Base-by-base conservation (phyloP, 2,329 filamentous ascomycete genomes). In the Thermoascus crustaceus region DNA sequence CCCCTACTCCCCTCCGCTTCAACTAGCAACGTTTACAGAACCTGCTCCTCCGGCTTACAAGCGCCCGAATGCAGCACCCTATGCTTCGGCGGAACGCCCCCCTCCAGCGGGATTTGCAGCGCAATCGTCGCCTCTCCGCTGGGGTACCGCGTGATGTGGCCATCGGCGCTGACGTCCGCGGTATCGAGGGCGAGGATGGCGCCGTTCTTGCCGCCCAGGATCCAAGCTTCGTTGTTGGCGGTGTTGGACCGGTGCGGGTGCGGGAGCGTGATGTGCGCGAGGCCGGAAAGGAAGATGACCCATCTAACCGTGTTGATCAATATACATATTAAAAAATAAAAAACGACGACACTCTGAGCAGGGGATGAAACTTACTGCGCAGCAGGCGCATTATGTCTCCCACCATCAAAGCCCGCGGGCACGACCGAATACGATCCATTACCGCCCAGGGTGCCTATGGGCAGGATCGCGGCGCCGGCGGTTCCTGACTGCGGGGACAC, bases 181-280 rank as follows among this genome's bases (percentile, higher is more conserved):
- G 61, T 68, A 40, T 71, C 68, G 3, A 62, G 55, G 0, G 62
- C 66, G 7, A 67, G 53, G 21, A 70, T 54, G 4, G 62, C 50
- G 0, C 66, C 65, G 21, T 64, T 52, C 32, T 57, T 56, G 1
- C 67, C 66, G 5, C 66, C 66, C 1, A 44, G 25, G 5, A 70
- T 39, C 45, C 51, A 61, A 0, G 56, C 61, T 34, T 61, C 55
- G 11, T 55, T 47, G 1, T 49, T 55, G 5, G 55, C 53, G n/a
- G 24, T 26, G n/a, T n/a, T n/a, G n/a, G n/a, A n/a, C n/a, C n/a
- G n/a, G n/a, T n/a, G n/a, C 9, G 24, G 14, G 43, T 61, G 56
- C 5, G 64, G 63, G 1, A 70, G 45, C 3, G 58, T 66, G 37
- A 70, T 55, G 36, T 66, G 60, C 1, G 58, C 57, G 10, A 62